Evolutionary conservation across 345 rosid species (phyloP), one percentile per base, ranked within the genome.

Genomic region (Schrenkiella parvula): DNA sequence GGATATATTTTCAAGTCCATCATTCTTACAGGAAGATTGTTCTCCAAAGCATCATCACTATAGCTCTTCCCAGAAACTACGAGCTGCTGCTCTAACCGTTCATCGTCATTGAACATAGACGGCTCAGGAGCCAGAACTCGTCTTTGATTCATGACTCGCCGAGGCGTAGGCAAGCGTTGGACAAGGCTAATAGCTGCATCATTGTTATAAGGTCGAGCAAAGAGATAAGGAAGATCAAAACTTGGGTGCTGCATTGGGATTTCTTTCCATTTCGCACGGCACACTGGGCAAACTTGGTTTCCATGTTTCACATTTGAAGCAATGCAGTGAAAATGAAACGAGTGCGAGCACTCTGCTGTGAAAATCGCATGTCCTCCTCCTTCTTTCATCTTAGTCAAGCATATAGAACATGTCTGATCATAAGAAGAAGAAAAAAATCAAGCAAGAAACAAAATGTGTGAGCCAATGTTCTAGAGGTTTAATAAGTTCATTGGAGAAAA

Each of bases 261-360:
- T 53, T 91, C 97, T 64, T 89, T 95, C 97, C 97, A 95, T 73
- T 86, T 89, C 1, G 92, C 88, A 66, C 93, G 74, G 74, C 99
- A 95, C 68, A 95, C 90, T 1, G 97, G 97, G 75, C 97, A 95
- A 42, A 86, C 84, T 79, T 84, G 93, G 84, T 88, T 91, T 17
- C 93, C 93, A 23, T 89, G 85, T 73, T 89, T 88, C 63, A 88
- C 96, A 66, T 86, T 91, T 4, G 96, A 88, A 76, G 96, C 87
- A 71, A 95, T 89, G 79, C 99, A 95, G 54, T 89, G 90, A 79
- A 95, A 91, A 77, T 95, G 99, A 81, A 95, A 95, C 54, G 97
- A 89, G 66, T 91, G 99, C 0, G 96, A 87, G 70, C 97, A 93
- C 67, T 93, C 97, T 13, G 99, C 96, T 2, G 95, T 93, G 80